phyloP scores from a whole-genome alignment of 352 stramenopile genomes.

The Pseudoperonospora humuli region DNA sequence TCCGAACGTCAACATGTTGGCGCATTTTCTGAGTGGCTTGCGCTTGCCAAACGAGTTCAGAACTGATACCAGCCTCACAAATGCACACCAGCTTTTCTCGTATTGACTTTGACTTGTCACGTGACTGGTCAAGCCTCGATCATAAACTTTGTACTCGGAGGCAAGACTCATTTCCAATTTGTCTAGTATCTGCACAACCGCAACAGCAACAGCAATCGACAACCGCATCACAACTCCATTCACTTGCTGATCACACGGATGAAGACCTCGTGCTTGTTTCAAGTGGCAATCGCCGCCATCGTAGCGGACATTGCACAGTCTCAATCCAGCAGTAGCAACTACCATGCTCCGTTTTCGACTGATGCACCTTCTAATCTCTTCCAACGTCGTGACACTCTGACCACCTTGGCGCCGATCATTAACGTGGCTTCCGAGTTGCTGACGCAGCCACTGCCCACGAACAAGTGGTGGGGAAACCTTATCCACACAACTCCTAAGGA shows the following conservation, averaged over 20 bases:
- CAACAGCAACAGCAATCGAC: slow-evolving; percentile 6
- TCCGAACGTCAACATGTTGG: slow-evolving; percentile 10
- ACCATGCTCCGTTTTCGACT: slow-evolving; percentile 42
- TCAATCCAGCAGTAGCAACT: slow-evolving; percentile 13
- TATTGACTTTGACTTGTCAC: slow-evolving; percentile 5
- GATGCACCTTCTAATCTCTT: slow-evolving; percentile 45
- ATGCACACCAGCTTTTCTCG: slow-evolving; percentile 2
- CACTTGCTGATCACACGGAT: slow-evolving; percentile 5
- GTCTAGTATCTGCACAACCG: slow-evolving; percentile 9
- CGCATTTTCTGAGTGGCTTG: slow-evolving; percentile 16
- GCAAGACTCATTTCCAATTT: slow-evolving; percentile 24
- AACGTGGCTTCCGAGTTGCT: slow-evolving; percentile 50
- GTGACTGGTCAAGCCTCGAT: too few species aligned
- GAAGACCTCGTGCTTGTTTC: slow-evolving; percentile 25
- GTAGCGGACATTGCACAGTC: slow-evolving; percentile 16
- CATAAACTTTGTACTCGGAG: slow-evolving; percentile 6
- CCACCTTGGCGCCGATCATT: slow-evolving; percentile 51
- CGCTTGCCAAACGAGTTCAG: slow-evolving; percentile 7
- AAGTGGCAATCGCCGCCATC: slow-evolving; percentile 9
- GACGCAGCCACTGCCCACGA: slow-evolving; percentile 53
- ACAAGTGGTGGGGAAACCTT: slow-evolving; percentile 82
- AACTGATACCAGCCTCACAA: background rate
- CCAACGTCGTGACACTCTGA: slow-evolving; percentile 38
- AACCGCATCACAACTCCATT: slow-evolving; percentile 2
- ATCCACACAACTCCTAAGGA: slow-evolving; percentile 47